Base-by-base conservation (phyloP, 495 filamentous ascomycete genomes). In the Xeromyces bisporus region DNA sequence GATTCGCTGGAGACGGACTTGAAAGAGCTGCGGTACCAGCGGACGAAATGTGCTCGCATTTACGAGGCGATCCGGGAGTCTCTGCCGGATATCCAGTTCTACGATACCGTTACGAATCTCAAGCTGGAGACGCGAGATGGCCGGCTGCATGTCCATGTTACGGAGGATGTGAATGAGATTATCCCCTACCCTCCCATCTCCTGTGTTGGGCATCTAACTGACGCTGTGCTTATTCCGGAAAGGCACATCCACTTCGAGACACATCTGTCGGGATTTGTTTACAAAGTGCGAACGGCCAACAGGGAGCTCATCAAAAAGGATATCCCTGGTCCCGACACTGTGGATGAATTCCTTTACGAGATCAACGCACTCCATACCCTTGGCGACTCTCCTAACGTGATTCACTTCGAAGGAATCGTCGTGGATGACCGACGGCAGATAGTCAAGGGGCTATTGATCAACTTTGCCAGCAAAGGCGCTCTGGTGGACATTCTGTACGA, bases 281-380 rank as follows among this genome's bases (percentile, higher is more conserved):
- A 97, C 64, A 93, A 87, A 56, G 85, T 97, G 26, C 64, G 56
- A 6, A 66, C 83, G 16, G 54, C 65, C 34, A 75, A 70, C 23
- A 56, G 68, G 28, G 58, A 70, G 10, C 80, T 77, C 47, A 93
- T 97, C 56, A 97, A 97, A 53, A 97, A 97, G 46, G 89, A 97
- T 51, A 96, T 97, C 29, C 89, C 89, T 2, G 85, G 91, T 1
- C 91, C 89, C 0, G 87, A 97, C 50, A 89, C 80, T 0, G 75
- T 96, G 16, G 89, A 97, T 38, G 89, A 97, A 47, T 97, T 97
- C 45, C 63, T 96, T 8, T 97, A 97, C 55, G 89, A 97, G 51
- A 80, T 96, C 43, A 96, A 96, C 54, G 89, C 91, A 7, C 70
- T 97, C 12, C 75, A 80, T 43, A 72, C 73, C 9, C 60, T 96